Conservation (phyloP, 495 filamentous ascomycete species). For the Physcia stellaris region DNA sequence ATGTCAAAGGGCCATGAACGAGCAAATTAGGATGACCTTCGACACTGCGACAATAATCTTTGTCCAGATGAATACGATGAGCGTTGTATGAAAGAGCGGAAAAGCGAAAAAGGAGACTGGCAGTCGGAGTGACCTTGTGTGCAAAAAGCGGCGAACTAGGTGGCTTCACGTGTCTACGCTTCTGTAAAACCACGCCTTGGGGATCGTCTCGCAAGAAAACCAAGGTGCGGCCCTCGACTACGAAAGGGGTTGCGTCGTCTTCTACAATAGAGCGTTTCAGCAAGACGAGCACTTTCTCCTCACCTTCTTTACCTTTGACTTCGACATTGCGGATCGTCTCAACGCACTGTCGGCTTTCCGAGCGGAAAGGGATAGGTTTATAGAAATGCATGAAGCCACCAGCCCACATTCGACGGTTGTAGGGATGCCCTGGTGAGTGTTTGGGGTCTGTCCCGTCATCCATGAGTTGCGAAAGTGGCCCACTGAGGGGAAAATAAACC, state of each 20-base stretch:
- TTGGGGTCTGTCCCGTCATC: conserved; percentile 59
- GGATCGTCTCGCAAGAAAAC: conserved; percentile 43
- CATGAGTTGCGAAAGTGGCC: conserved; percentile 38
- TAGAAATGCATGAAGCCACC: conserved; percentile 36
- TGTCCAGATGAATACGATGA: conserved; percentile 75
- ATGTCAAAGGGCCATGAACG: conserved; percentile 75
- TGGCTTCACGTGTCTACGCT: conserved; percentile 14
- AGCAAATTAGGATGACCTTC: conserved; percentile 66
- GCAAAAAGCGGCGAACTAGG: conserved; percentile 39
- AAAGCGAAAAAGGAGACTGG: conserved; percentile 66
- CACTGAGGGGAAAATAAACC: conserved; percentile 54
- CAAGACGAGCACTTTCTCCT: conserved; percentile 46
- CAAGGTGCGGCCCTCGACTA: conserved; percentile 43
- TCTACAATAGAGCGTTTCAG: conserved; percentile 33
- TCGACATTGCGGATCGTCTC: conserved; percentile 52
- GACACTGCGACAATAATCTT: conserved; percentile 45
- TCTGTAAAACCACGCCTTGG: conserved; percentile 1
- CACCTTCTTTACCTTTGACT: conserved; percentile 36
- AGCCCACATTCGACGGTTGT: conserved; percentile 65
- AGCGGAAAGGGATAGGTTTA: conserved; percentile 13
- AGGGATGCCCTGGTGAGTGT: conserved; percentile 52
- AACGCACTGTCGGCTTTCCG: conserved; percentile 32
- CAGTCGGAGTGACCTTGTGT: conserved; percentile 46
- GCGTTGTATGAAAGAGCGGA: conserved; percentile 78
- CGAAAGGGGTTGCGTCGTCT: conserved; percentile 10